phyloP scores from a whole-genome alignment of 2,329 filamentous ascomycete species.

The Cladosporium sp. region DNA sequence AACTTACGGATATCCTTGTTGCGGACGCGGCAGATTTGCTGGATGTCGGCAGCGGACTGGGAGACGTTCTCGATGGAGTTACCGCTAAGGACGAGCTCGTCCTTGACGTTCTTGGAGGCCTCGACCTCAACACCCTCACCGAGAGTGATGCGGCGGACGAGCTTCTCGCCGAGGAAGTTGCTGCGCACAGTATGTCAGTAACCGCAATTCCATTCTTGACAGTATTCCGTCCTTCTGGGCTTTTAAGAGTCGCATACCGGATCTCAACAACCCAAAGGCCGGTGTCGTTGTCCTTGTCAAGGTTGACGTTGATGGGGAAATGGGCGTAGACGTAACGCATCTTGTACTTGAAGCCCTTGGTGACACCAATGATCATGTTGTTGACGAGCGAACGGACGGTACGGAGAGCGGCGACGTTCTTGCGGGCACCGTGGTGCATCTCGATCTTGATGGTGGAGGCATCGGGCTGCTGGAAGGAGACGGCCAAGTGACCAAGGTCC shows the following conservation, averaged over 20 bases:
- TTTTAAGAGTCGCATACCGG: constrained; percentile 57
- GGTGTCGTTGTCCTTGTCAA: constrained; percentile 93
- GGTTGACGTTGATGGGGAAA: constrained; percentile 99
- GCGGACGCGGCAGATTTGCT: constrained; percentile 98
- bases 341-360: constrained; percentile 99
- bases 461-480: constrained; percentile 89
- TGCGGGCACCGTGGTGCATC: constrained; percentile 97
- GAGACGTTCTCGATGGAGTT: constrained; percentile 98
- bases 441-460: constrained; percentile 91
- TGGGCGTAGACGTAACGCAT: constrained; percentile 99
- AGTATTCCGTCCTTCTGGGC: neutral
- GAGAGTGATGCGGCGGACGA: constrained; percentile 90
- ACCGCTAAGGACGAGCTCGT: constrained; percentile 88
- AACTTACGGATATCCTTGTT: constrained; percentile 99
- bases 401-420: constrained; percentile 96
- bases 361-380: constrained; percentile 98
- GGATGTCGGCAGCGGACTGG: constrained; percentile 97
- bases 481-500: constrained; percentile 93
- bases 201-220: neutral
- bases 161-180: constrained; percentile 99
- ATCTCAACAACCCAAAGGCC: constrained; percentile 92
- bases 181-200: constrained; percentile 47
- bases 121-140: constrained; percentile 86
- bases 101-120: constrained; percentile 91
- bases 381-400: constrained; percentile 98